Evolutionary conservation across 345 rosid species (phyloP).

Genomic region (Garcia nutans): DNA sequence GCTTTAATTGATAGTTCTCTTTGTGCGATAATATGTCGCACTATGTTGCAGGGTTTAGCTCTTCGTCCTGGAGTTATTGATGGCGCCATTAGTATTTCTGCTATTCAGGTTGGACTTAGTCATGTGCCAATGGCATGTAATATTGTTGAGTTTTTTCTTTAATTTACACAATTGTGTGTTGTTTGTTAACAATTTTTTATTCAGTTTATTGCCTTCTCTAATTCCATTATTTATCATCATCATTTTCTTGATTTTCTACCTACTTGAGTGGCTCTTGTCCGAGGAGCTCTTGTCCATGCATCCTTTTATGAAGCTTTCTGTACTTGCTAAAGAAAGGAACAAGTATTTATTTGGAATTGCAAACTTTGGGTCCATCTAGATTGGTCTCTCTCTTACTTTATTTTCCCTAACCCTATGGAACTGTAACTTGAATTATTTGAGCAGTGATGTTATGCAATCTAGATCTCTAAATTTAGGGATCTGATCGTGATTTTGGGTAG

Average conservation of each 20-base stretch:
- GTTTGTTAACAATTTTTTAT: background rate
- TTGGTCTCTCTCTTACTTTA: background rate
- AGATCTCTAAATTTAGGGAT: no score
- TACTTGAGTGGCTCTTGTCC: background rate
- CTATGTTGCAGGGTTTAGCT: constrained; percentile 68
- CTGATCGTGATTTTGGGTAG: no score
- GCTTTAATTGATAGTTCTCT: background rate
- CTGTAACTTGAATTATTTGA: background rate
- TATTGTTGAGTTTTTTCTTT: background rate
- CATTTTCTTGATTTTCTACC: background rate
- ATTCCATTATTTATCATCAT: background rate
- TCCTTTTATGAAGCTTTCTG: background rate
- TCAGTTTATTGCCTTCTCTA: background rate
- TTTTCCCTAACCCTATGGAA: background rate
- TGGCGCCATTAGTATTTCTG: constrained; percentile 95
- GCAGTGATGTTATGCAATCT: no score
- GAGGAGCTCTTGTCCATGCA: background rate
- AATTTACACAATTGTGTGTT: background rate
- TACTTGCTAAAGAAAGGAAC: background rate
- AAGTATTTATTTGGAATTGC: background rate
- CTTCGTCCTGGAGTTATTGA: constrained; percentile 82
- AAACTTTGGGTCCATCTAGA: background rate
- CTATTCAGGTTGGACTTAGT: constrained; percentile 63
- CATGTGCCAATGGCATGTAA: background rate
- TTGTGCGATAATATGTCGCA: background rate